Evolutionary conservation across 257 asterid species (phyloP).

Genomic region (Solanum microdontum): DNA sequence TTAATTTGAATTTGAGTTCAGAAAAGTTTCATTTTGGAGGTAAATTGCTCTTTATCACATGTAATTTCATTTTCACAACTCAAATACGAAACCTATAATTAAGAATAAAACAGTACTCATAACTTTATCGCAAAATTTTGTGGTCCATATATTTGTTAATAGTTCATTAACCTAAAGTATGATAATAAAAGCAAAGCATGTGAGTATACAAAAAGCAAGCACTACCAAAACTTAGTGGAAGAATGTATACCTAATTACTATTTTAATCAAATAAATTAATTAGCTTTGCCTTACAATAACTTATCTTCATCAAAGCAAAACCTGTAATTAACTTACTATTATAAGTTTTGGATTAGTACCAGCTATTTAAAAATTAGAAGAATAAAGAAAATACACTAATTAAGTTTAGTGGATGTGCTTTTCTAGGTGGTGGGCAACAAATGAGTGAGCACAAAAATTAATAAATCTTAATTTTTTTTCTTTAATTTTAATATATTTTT

Average conservation of each 20-base stretch:
- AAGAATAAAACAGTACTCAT: neutral
- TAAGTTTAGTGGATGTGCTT: neutral
- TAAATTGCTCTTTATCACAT: neutral
- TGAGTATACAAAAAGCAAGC: constrained; percentile 9
- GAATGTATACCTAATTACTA: constrained; percentile 15
- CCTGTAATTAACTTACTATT: neutral
- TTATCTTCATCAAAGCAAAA: constrained; percentile 7
- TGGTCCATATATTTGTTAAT: neutral
- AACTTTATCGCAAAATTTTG: neutral
- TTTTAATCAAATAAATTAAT: neutral
- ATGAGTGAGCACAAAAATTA: neutral
- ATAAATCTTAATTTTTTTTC: neutral
- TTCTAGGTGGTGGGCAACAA: constrained; percentile 10
- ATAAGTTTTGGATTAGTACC: neutral
- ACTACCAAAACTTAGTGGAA: constrained; percentile 11
- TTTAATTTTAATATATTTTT: neutral
- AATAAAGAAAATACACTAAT: neutral
- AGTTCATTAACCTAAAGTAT: constrained; percentile 5
- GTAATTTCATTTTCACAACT: neutral
- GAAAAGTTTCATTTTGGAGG: neutral
- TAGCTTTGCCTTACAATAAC: constrained; percentile 4
- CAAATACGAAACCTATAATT: rapidly evolving
- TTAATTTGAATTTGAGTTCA: neutral
- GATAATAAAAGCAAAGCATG: constrained; percentile 11
- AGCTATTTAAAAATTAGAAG: neutral